These are phyloP conservation scores for Wickerhamiella kazuoi DNA, from an alignment of 805 yeast genomes.

Conservation along the genomic window DNA sequence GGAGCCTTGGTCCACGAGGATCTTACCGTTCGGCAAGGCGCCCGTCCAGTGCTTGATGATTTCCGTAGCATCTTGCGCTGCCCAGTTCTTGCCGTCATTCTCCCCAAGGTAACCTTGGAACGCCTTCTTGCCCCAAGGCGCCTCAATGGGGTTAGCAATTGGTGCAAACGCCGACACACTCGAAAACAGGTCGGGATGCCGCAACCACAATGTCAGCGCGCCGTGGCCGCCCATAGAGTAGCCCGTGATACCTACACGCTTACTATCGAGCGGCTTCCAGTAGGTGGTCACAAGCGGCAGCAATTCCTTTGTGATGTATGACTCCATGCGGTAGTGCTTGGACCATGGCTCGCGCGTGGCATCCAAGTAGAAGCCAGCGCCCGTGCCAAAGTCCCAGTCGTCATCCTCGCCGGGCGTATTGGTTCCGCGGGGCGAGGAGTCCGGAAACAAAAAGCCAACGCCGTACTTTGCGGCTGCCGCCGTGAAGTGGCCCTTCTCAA, in stretches of 20 bases:
- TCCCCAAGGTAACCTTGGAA: constrained; percentile 66
- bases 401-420: constrained; percentile 64
- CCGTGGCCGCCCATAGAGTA: constrained; percentile 99
- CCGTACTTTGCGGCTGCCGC: constrained; percentile 70
- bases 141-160: constrained; percentile 55
- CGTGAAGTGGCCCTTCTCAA: constrained; percentile 72
- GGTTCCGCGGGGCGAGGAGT: constrained; percentile 88
- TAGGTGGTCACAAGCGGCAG: constrained; percentile 31
- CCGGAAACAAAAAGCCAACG: constrained; percentile 83
- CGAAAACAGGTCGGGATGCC: constrained; percentile 52
- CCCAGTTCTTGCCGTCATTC: constrained; percentile 37
- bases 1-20: constrained; percentile 70
- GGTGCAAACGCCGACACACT: constrained; percentile 87
- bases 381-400: constrained; percentile 78
- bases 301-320: constrained; percentile 62
- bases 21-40: constrained; percentile 27
- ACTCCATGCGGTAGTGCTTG: constrained; percentile 67
- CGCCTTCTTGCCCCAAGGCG: constrained; percentile 81
- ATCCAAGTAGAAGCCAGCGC: constrained; percentile 89
- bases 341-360: constrained; percentile 60
- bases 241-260: constrained; percentile 64
- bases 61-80: constrained; percentile 66
- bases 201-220: constrained; percentile 53
- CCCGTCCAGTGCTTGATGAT: constrained; percentile 35
- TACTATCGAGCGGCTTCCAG: constrained; percentile 32